These are phyloP conservation scores for Nicotiana noctiflora DNA, from an alignment of 257 asterid genomes.

Conservation along the genomic window DNA sequence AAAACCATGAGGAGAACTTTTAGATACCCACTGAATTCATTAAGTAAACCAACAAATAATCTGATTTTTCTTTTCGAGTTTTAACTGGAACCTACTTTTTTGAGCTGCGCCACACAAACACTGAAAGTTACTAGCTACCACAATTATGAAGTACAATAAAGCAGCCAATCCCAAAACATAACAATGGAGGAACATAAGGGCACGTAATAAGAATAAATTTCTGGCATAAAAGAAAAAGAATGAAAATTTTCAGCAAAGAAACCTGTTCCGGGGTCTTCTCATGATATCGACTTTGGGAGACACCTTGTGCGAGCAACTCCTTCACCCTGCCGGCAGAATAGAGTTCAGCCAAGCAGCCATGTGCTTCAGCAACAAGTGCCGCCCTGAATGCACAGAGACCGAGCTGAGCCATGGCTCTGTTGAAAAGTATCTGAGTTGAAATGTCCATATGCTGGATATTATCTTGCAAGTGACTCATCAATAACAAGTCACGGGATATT, in stretches of 20 bases:
- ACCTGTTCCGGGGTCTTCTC: slow-evolving; percentile 99
- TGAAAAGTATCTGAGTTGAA: slow-evolving; percentile 83
- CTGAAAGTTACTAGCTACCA: no score
- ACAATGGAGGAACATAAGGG: no score
- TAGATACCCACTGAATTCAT: no score
- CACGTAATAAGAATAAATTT: no score
- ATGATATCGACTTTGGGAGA: slow-evolving; percentile 84
- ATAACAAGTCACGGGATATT: slow-evolving; percentile 74
- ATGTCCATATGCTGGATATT: slow-evolving; percentile 94
- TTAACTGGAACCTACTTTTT: no score
- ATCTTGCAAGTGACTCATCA: slow-evolving; percentile 98
- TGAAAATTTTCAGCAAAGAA: background rate
- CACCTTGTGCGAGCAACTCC: slow-evolving; percentile 94
- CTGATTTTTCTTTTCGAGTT: no score
- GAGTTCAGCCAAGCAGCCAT: slow-evolving; percentile 78
- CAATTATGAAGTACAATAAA: no score
- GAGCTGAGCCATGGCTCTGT: slow-evolving; percentile 95
- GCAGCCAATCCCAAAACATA: no score
- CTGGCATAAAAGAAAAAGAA: no score
- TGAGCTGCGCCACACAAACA: no score
- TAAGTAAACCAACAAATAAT: no score
- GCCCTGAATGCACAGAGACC: slow-evolving; percentile 86
- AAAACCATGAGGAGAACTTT: no score
- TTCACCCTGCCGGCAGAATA: slow-evolving; percentile 92
- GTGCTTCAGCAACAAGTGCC: slow-evolving; percentile 71